Evolutionary conservation across 345 rosid species (phyloP), one percentile per base, ranked within the genome.

Genomic region (Euphorbia pulcherrima): DNA sequence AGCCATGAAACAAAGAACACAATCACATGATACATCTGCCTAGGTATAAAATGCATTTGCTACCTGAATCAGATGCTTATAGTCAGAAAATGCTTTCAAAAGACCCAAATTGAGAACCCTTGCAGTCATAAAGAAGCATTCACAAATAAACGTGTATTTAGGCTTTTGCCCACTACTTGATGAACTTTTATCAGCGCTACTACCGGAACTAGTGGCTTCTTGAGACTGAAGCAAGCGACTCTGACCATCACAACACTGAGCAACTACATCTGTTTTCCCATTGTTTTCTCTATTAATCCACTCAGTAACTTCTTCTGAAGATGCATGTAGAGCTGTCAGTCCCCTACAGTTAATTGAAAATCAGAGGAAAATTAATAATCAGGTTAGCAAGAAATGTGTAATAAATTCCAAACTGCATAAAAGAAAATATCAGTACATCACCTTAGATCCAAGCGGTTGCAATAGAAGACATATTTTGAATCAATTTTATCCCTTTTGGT

Each of bases 61-160:
- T 83, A 92, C 99, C 99, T 94, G 99, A 73, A 86, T 79, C 57
- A 94, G 88, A 86, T 91, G 97, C 86, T 92, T 94, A 69, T 88
- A 94, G 84, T 94, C 99, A 6, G 97, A 89, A 85, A 89, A 89
- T 73, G 97, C 92, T 82, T 95, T 95, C 70, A 95, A 62, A 67
- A 94, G 86, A 74, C 99, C 97, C 85, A 94, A 76, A 78, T 88
- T 94, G 59, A 92, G 96, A 73, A 85, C 97, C 88, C 97, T 83
- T 67, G 97, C 97, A 53, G 97, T 92, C 97, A 94, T 94, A 76
- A 92, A 95, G 88, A 95, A 95, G 83, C 97, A 87, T 84, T 95
- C 97, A 79, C 93, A 89, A 54, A 90, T 89, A 82, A 92, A 94
- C 8, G 84, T 70, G 78, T 75, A 89, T 74, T 87, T 88, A 44